phyloP scores from a whole-genome alignment of 2,329 filamentous ascomycete species.

The Scytalidium lignicola region DNA sequence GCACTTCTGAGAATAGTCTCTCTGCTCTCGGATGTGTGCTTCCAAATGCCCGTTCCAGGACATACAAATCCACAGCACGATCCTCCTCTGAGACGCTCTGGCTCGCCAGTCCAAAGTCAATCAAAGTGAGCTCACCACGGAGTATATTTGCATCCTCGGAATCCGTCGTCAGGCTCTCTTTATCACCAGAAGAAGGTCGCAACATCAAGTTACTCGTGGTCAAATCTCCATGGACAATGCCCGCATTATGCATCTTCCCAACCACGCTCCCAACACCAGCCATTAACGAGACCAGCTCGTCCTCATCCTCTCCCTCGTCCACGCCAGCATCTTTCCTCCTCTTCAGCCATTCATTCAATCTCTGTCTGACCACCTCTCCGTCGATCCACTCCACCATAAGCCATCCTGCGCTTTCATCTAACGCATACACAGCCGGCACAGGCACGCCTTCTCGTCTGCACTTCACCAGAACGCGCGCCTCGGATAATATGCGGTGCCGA shows the following conservation, averaged over 20 bases:
- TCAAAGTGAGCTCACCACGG: slow-evolving; percentile 77
- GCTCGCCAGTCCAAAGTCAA: slow-evolving; percentile 88
- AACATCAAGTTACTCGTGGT: slow-evolving; percentile 98
- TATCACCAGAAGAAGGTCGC: slow-evolving; percentile 24
- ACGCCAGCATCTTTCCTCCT: slow-evolving; percentile 22
- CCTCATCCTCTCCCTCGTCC: slow-evolving; percentile 37
- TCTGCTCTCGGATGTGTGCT: slow-evolving; percentile 90
- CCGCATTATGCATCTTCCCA: slow-evolving; percentile 73
- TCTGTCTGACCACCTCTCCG: slow-evolving; percentile 63
- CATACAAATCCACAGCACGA: slow-evolving; percentile 91
- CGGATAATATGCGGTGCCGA: slow-evolving; percentile 78
- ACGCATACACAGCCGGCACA: slow-evolving; percentile 76
- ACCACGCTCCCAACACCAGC: slow-evolving; percentile 64
- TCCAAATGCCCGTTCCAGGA: slow-evolving; percentile 88
- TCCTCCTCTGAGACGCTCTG: slow-evolving; percentile 84
- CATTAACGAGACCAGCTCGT: slow-evolving; percentile 58
- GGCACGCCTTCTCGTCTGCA: slow-evolving; percentile 72
- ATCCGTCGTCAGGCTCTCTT: slow-evolving; percentile 3
- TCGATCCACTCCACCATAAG: slow-evolving; percentile 81
- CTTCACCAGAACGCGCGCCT: slow-evolving; percentile 78
- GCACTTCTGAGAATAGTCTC: slow-evolving; percentile 65
- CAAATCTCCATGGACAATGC: slow-evolving; percentile 89
- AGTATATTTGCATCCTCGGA: slow-evolving; percentile 28
- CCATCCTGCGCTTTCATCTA: slow-evolving; percentile 62
- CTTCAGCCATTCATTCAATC: slow-evolving; percentile 65